Conservation (phyloP, 345 rosid genomes). For the Hirschfeldia incana region DNA sequence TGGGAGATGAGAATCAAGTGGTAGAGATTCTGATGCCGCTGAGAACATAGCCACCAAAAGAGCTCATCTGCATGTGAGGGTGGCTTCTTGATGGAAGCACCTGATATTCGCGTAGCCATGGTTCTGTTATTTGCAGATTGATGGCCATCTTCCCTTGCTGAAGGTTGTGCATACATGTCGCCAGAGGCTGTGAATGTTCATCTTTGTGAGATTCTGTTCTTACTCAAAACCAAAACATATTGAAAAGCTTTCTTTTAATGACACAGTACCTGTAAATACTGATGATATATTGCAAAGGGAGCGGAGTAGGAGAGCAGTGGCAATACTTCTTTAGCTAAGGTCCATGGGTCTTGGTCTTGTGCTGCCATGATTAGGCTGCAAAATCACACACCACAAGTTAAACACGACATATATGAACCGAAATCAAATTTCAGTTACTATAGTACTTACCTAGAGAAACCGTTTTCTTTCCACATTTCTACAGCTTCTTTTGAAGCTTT, state of each 20-base stretch:
- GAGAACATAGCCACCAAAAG: conserved; percentile 77
- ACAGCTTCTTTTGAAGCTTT: conserved; percentile 64
- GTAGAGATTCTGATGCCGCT: conserved; percentile 64
- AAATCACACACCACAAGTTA: not conserved
- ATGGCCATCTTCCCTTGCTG: conserved; percentile 82
- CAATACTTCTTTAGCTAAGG: conserved; percentile 59
- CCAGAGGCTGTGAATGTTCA: conserved; percentile 60
- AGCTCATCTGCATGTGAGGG: conserved; percentile 91
- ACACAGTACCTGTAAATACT: conserved; percentile 72
- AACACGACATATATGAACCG: not conserved
- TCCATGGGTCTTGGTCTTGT: conserved; percentile 83
- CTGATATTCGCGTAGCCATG: conserved; percentile 96
- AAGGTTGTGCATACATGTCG: conserved; percentile 86
- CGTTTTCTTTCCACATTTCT: conserved; percentile 74
- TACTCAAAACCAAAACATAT: not conserved
- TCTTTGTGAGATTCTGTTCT: conserved; percentile 8
- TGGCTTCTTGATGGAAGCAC: conserved; percentile 94
- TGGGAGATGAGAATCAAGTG: conserved; percentile 26
- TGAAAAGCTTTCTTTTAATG: not conserved
- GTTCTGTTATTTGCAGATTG: conserved; percentile 84
- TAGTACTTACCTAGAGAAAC: conserved; percentile 72
- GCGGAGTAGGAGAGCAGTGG: conserved; percentile 83
- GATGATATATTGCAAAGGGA: conserved; percentile 90
- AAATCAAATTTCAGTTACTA: not conserved
- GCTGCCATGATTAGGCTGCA: conserved; percentile 81